Evolutionary conservation across 768 basidiomycete genomes (phyloP), one percentile per base, ranked within the genome.

Genomic region (Suillus bovinus): DNA sequence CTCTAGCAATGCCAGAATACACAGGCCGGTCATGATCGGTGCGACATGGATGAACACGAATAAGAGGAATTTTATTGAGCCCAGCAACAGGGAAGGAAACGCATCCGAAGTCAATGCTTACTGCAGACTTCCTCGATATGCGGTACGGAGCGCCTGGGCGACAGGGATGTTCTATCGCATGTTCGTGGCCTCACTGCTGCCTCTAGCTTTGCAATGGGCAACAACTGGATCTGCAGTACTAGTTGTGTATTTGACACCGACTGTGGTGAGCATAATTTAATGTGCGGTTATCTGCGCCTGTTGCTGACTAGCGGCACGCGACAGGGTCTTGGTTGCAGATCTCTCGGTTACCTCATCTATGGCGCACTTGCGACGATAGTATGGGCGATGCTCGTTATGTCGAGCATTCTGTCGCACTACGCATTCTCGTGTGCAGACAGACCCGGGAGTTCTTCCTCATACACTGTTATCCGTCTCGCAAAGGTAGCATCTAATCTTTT

Each of bases 241-340:
- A 14, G 66, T 69, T 22, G 66, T 71, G 14, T 67, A 63, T 58
- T 66, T 62, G 38, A 74, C 73, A 6, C 73, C 73, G 5, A 74
- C 73, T 17, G 63, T 63, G 9, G 69, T 65, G 2, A 33, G 63
- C 20, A 34, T 68, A 2, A 10, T 55, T 44, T 17, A 7, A 44
- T 20, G 9, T 24, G 13, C n/a, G 16, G 16, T 34, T 36, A 3
- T 27, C 20, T 16, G 16, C 39, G 14, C 41, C 8, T n/a, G 14
- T 67, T 22, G 3, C 44, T 63, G 20, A 58, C 24, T 5, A 55
- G 52, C 22, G 27, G 49, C n/a, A 17, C 42, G 24, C 64, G 3
- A 27, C 14, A 69, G 71, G 71, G 72, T 20, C 34, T 79, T 2
- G 78, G 77, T 13, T 78, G 78, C 49, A 75, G 76, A 59, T 78